Evolutionary conservation across 139 green algal genomes (phyloP), one percentile per base, ranked within the genome.

Genomic region (Chlorella vulgaris): DNA sequence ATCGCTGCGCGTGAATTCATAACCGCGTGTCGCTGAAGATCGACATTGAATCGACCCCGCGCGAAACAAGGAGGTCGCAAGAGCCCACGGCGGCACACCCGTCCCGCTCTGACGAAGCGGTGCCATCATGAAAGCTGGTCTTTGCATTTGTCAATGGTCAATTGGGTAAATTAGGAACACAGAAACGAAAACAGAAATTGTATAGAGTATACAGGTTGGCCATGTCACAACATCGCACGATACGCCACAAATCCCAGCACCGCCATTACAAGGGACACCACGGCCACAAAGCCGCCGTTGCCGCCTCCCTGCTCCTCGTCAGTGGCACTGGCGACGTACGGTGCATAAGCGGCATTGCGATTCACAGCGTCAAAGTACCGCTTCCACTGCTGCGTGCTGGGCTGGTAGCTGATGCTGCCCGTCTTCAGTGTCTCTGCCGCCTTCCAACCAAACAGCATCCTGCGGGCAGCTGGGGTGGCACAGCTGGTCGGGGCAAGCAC

Each of bases 381-480:
- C 51, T 70, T 69, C 84, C 79, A 85, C 70, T 70, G 55, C 2
- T 60, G 18, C 19, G 51, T 68, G 36, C 50, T 76, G 58, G 51
- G 68, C 58, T 7, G n/a, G 42, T 63, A 77, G 15, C 13, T 33
- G 28, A 80, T 36, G 15, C 58, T 39, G 7, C n/a, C 4, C 3
- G 84, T 82, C 76, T 94, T 94, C 55, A 94, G 81, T 55, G 88
- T 80, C 36, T 91, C 82, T 31, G 86, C 85, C n/a, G 92, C 90
- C 73, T 90, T 85, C 65, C 93, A 95, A 13, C 92, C 88, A 85
- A 95, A 96, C 51, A 95, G 78, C 90, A 96, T 92, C n/a, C 87
- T 82, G 76, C 63, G 62, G 38, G 39, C 8, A 2, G 26, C 2
- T 7, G 68, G 7, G 66, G 13, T 33, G 35, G 3, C 21, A n/a